These are phyloP conservation scores for Tylopilus intermedius DNA, from an alignment of 768 basidiomycete genomes.

Conservation along the genomic window DNA sequence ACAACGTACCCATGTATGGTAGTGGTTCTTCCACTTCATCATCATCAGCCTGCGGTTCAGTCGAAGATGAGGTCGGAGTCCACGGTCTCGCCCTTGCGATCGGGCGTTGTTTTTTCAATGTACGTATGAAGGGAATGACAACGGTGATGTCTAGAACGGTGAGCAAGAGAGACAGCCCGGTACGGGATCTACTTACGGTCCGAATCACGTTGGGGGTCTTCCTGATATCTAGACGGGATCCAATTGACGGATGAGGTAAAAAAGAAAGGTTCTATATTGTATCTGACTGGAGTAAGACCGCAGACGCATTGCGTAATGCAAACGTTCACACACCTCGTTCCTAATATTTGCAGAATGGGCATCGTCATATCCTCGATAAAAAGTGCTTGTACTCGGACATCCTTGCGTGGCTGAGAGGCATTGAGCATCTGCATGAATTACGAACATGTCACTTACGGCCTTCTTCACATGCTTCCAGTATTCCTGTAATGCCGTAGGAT, in stretches of 20 bases:
- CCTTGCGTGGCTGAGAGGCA: conserved; percentile 19
- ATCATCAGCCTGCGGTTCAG: neutral
- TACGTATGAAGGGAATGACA: conserved; percentile 37
- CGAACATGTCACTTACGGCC: conserved; percentile 20
- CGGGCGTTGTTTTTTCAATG: conserved; percentile 27
- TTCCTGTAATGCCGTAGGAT: conserved; percentile 10
- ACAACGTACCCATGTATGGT: conserved; percentile 11
- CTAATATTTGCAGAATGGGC: conserved; percentile 37
- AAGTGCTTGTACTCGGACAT: conserved; percentile 31
- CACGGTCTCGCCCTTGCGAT: conserved; percentile 11
- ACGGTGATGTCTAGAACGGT: conserved; percentile 38
- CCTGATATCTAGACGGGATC: conserved; percentile 40
- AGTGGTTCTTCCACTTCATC: neutral
- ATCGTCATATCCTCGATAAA: conserved; percentile 36
- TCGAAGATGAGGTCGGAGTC: conserved; percentile 14
- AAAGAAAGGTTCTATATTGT: conserved; percentile 41
- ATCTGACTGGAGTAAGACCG: conserved; percentile 25
- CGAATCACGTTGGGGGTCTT: conserved; percentile 23
- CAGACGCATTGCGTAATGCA: too few species aligned
- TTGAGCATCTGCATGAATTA: neutral
- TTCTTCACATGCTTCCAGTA: conserved; percentile 27
- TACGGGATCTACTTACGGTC: conserved; percentile 34
- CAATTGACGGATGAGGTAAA: conserved; percentile 40
- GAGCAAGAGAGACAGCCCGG: conserved; percentile 2
- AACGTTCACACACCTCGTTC: conserved; percentile 29